Base-by-base conservation (phyloP, 306 rosid species). In the Cucurbita ficifolia region DNA sequence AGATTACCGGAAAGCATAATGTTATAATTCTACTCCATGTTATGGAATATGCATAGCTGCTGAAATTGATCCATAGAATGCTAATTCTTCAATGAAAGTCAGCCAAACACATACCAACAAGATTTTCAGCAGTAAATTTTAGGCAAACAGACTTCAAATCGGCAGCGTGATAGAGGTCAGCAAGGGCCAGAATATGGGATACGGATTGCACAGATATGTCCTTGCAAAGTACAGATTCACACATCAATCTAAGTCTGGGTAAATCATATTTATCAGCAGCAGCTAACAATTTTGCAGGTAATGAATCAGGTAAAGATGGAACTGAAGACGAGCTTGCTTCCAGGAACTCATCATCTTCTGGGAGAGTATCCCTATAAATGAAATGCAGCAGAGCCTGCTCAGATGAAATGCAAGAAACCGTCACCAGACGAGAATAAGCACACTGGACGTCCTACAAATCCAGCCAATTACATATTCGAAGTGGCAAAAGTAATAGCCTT, bases 151-250 rank as follows among this genome's bases (percentile, higher is more conserved):
- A 84, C 86, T 94, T 94, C 70, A 94, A 78, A 40, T 94, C 97
- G 16, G 96, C 76, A 19, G 97, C 97, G 53, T 82, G 88, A 83
- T 86, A 83, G 54, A 86, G 88, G 75, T 91, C 99, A 18, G 99
- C 99, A 80, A 94, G 88, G 77, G 95, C 95, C 72, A 91, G 86
- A 50, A 94, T 87, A 81, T 87, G 87, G 77, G 96, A 90, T 76
- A 94, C 97, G 57, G 97, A 91, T 75, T 89, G 88, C 43, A 91
- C 90, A 46, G 97, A 87, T 76, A 94, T 88, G 76, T 87, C 95
- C 85, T 88, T 89, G 87, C 99, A 94, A 61, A 94, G 88, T 82
- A 87, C 95, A 69, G 99, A 91, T 81, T 94, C 99, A 19, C 99
- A 94, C 96, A 89, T 86, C 87, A 87, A 72, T 81, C 88, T 77